These are phyloP conservation scores for Penicillium occitanis DNA, from an alignment of 2,329 filamentous ascomycete genomes.

Conservation along the genomic window DNA sequence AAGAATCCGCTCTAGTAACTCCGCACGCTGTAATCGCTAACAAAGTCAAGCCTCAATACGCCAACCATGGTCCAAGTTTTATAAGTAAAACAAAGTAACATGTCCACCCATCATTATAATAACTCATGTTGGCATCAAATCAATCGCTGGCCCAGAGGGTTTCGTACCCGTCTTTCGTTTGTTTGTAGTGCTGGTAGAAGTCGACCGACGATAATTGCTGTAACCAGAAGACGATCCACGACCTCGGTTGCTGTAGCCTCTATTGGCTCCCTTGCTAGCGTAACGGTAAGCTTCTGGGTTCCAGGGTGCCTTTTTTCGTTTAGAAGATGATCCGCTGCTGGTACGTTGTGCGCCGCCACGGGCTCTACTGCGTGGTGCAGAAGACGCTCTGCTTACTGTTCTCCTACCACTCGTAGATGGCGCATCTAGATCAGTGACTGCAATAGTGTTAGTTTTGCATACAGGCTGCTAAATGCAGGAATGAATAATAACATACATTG, in stretches of 20 bases:
- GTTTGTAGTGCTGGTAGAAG: constrained; percentile 23
- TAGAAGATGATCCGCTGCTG: constrained; percentile 12
- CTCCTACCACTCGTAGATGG: constrained; percentile 2
- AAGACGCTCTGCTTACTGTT: constrained; percentile 9
- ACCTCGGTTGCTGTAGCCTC: constrained; percentile 4
- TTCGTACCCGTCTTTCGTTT: constrained; percentile 26
- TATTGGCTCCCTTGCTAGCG: neutral
- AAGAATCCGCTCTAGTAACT: neutral
- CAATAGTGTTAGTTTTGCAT: constrained; percentile 4
- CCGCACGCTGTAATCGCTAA: neutral
- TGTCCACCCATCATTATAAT: neutral
- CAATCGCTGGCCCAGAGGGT: constrained; percentile 32
- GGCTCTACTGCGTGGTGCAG: constrained; percentile 15
- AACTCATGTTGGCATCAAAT: constrained; percentile 41
- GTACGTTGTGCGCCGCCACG: constrained; percentile 5
- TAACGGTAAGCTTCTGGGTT: constrained; percentile 1
- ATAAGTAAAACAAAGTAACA: neutral
- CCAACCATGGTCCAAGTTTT: constrained; percentile 3
- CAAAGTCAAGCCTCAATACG: neutral
- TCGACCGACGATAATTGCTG: constrained; percentile 8
- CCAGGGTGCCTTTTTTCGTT: neutral
- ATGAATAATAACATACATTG: constrained; percentile 9
- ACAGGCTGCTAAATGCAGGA: neutral
- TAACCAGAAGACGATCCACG: constrained; percentile 1
- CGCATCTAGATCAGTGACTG: constrained; percentile 16